Evolutionary conservation across 345 rosid species (phyloP).

Genomic region (Acer saccharum): DNA sequence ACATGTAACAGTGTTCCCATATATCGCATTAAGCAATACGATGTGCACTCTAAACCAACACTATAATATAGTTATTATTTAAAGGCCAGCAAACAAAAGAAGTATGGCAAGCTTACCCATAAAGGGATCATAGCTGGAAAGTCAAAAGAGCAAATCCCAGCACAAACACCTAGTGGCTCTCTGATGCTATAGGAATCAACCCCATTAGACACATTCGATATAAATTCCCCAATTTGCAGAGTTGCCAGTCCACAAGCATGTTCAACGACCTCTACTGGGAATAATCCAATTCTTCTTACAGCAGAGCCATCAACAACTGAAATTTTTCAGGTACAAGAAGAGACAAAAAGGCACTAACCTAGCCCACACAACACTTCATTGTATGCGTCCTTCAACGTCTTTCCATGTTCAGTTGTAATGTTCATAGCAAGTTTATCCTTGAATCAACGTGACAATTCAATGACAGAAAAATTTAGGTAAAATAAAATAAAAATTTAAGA

Average conservation of each 20-base stretch:
- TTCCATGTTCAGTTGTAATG: constrained; percentile 65
- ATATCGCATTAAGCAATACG: background rate
- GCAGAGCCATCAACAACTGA: constrained; percentile 14
- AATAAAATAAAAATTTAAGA: constrained; percentile 12
- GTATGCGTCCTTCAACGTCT: constrained; percentile 47
- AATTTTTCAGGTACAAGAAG: background rate
- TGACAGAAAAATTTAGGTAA: background rate
- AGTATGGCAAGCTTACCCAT: constrained; percentile 37
- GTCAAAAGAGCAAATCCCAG: constrained; percentile 54
- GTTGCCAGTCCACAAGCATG: constrained; percentile 55
- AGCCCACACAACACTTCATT: constrained; percentile 48
- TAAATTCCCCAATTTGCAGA: constrained; percentile 49
- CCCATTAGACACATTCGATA: constrained; percentile 44
- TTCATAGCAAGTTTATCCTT: constrained; percentile 61
- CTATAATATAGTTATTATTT: background rate
- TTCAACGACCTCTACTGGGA: constrained; percentile 50
- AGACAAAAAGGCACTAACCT: constrained; percentile 38
- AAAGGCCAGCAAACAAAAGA: constrained; percentile 1
- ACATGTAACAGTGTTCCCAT: background rate
- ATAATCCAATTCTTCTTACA: constrained; percentile 24
- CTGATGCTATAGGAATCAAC: constrained; percentile 47
- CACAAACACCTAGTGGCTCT: constrained; percentile 62
- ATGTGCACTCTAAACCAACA: background rate
- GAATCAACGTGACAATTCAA: constrained; percentile 10
- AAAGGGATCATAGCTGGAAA: constrained; percentile 55